Conservation (phyloP, 139 green algal genomes). For the Volvox reticuliferus region DNA sequence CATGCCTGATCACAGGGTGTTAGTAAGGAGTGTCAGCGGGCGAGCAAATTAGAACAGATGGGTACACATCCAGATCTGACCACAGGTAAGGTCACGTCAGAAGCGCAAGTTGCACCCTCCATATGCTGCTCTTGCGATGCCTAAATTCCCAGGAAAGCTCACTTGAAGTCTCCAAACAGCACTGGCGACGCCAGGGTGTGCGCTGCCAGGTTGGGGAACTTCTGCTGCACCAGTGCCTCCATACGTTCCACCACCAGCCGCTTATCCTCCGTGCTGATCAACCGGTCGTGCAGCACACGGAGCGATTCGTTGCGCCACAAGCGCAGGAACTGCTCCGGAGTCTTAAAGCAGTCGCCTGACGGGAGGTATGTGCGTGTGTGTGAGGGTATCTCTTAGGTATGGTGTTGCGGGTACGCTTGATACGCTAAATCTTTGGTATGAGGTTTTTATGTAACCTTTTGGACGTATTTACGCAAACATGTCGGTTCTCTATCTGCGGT, state of each 20-base stretch:
- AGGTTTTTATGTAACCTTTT: too few species aligned
- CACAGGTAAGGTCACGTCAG: background rate
- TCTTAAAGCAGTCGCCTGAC: conserved; percentile 63
- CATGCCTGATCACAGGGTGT: conserved; percentile 35
- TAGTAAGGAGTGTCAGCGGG: background rate
- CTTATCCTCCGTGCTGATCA: conserved; percentile 67
- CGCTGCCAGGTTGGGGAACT: conserved; percentile 57
- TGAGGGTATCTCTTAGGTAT: too few species aligned
- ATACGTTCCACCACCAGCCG: conserved; percentile 67
- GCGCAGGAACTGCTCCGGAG: conserved; percentile 68
- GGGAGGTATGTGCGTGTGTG: too few species aligned
- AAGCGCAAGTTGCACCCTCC: too few species aligned
- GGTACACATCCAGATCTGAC: too few species aligned
- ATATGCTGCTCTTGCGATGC: background rate
- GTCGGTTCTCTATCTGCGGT: background rate
- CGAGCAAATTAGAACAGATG: background rate
- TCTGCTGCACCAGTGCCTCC: conserved; percentile 58
- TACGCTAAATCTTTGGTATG: too few species aligned
- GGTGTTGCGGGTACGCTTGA: too few species aligned
- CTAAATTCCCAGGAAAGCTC: background rate
- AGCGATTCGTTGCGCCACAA: conserved; percentile 84
- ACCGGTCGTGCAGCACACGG: conserved; percentile 85
- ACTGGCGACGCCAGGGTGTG: conserved; percentile 73
- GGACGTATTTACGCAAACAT: background rate
- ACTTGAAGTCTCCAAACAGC: conserved; percentile 88